These are phyloP conservation scores for Kitagawia praeruptora DNA, from an alignment of 129 eudicot species.

Conservation along the genomic window DNA sequence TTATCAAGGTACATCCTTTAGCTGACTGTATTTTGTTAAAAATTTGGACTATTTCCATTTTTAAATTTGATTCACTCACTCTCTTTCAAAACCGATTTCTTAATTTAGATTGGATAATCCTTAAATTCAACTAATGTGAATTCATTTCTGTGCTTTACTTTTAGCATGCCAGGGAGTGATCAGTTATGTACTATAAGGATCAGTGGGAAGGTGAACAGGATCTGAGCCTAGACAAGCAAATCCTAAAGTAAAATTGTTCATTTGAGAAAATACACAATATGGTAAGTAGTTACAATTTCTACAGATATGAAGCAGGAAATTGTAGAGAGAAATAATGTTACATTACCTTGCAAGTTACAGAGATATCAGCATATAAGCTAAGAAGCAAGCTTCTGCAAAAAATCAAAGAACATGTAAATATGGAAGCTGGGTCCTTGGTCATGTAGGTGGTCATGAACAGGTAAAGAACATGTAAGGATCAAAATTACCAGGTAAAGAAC, in stretches of 20 bases:
- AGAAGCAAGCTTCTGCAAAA: constrained; percentile 84
- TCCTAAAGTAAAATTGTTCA: background rate
- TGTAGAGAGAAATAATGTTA: background rate
- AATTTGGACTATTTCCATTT: no score
- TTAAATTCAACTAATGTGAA: background rate
- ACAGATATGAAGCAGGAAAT: background rate
- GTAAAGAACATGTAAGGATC: no score
- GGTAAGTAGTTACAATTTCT: background rate
- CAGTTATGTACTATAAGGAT: background rate
- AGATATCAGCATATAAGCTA: constrained; percentile 99
- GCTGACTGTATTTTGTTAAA: no score
- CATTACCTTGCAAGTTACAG: constrained; percentile 90
- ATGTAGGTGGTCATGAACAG: no score
- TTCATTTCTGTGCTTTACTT: background rate
- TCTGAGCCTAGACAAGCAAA: background rate
- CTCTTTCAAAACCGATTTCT: no score
- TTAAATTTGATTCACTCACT: no score
- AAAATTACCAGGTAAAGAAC: no score
- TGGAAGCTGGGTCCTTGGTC: background rate
- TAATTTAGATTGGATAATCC: background rate
- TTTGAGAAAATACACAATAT: background rate
- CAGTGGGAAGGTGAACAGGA: background rate
- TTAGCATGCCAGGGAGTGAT: background rate
- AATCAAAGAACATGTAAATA: background rate
- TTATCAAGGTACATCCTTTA: no score